Conservation (phyloP, 2,329 filamentous ascomycete species). For the Fusarium armeniacum region DNA sequence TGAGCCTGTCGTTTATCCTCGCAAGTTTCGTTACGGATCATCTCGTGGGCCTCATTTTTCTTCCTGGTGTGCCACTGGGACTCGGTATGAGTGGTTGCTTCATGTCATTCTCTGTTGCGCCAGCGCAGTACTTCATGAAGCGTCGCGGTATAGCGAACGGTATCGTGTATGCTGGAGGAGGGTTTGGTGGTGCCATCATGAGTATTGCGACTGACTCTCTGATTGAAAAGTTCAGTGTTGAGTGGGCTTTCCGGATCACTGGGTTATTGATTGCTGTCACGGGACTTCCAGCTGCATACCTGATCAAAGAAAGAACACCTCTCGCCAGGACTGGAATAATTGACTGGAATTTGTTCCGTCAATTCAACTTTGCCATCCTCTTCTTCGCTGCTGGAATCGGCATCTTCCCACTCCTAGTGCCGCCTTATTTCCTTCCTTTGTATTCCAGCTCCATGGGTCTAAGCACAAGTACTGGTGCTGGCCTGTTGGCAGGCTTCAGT, state of each 20-base stretch:
- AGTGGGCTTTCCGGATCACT: slow-evolving; percentile 67
- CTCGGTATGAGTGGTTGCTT: slow-evolving; percentile 52
- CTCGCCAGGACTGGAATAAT: slow-evolving; percentile 53
- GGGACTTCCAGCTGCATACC: slow-evolving; percentile 67
- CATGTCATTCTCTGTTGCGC: slow-evolving; percentile 41
- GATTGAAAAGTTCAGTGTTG: slow-evolving; percentile 60
- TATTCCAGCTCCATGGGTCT: slow-evolving; percentile 69
- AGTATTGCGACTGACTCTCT: slow-evolving; percentile 65
- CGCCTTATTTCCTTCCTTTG: slow-evolving; percentile 72
- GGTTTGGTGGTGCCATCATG: slow-evolving; percentile 68
- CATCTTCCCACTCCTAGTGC: slow-evolving; percentile 72
- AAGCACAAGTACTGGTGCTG: slow-evolving; percentile 66
- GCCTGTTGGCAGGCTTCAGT: slow-evolving; percentile 72
- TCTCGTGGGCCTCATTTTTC: slow-evolving; percentile 50
- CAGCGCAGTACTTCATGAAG: slow-evolving; percentile 67
- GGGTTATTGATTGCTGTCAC: slow-evolving; percentile 67
- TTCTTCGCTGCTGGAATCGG: slow-evolving; percentile 68
- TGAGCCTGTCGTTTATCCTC: slow-evolving; percentile 24
- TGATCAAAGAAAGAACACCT: slow-evolving; percentile 63
- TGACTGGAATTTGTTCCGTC: slow-evolving; percentile 68
- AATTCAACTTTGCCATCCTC: slow-evolving; percentile 64
- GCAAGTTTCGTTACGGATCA: slow-evolving; percentile 42
- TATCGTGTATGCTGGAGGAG: slow-evolving; percentile 66
- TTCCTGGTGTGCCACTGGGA: slow-evolving; percentile 46
- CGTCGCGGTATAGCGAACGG: slow-evolving; percentile 70